phyloP scores from a whole-genome alignment of 345 rosid genomes.

The Cochlearia excelsa region DNA sequence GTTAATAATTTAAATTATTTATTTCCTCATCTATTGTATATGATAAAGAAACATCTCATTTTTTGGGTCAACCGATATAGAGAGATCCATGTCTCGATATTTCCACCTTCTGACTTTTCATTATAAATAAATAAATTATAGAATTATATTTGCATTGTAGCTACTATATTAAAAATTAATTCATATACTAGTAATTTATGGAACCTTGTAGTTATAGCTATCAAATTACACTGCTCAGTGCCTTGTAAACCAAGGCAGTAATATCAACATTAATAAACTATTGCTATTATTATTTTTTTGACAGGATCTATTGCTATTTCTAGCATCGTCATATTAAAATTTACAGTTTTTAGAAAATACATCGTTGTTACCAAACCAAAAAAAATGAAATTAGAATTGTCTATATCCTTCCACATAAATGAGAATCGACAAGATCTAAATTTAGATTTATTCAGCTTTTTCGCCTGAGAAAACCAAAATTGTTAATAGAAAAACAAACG shows the following conservation, averaged over 20 bases:
- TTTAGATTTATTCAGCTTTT: slow-evolving; percentile 38
- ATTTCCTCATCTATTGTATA: neutral
- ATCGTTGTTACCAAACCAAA: neutral
- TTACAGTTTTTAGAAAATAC: slow-evolving; percentile 2
- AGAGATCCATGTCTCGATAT: neutral
- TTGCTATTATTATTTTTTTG: too few species aligned
- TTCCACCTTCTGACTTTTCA: too few species aligned
- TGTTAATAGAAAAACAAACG: slow-evolving; percentile 25
- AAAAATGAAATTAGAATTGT: slow-evolving; percentile 6
- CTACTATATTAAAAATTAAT: neutral
- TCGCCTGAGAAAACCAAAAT: slow-evolving; percentile 32
- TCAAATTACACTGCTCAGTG: slow-evolving; percentile 25
- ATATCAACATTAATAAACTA: neutral
- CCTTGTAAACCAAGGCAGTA: slow-evolving; percentile 31
- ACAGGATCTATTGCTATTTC: slow-evolving; percentile 14
- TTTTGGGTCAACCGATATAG: slow-evolving; percentile 20
- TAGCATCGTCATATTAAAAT: slow-evolving; percentile 25
- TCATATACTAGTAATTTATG: neutral
- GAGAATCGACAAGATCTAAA: slow-evolving; percentile 34
- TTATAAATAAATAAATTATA: too few species aligned
- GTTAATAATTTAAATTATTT: neutral
- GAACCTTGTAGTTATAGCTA: slow-evolving; percentile 24
- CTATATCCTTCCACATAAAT: slow-evolving; percentile 36
- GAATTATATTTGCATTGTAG: too few species aligned
- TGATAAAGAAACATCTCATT: slow-evolving; percentile 1